Conservation (phyloP, 164 flowering plant species). For the Liquidambar formosana region DNA sequence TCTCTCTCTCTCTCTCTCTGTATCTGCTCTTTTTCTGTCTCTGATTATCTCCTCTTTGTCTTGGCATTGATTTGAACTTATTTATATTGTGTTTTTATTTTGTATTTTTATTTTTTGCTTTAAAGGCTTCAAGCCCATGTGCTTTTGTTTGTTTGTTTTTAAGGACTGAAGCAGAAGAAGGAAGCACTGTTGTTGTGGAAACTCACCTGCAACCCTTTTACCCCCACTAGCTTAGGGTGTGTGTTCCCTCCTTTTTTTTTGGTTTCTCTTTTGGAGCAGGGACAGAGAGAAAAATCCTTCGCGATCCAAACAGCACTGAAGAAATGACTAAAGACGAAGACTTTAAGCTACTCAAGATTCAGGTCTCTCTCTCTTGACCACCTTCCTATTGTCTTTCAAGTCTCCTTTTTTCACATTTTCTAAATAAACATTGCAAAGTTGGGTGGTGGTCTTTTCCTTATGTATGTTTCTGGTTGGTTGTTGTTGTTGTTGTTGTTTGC, state of each 20-base stretch:
- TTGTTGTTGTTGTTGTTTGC: constrained; percentile 9
- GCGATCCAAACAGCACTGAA: constrained; percentile 28
- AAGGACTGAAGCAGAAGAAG: not conserved
- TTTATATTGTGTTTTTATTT: not conserved
- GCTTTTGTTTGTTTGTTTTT: constrained; percentile 33
- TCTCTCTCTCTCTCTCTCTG: constrained; percentile 1
- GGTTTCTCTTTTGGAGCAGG: constrained; percentile 14
- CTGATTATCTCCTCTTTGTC: constrained; percentile 1
- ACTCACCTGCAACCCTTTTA: constrained; percentile 20
- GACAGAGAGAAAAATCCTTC: constrained; percentile 13
- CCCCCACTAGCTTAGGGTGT: constrained; percentile 8
- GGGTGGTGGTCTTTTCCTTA: constrained; percentile 19
- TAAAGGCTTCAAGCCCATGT: constrained; percentile 24
- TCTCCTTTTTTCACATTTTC: not conserved
- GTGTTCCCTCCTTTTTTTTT: not conserved
- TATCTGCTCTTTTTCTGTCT: not conserved
- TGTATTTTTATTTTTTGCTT: not conserved
- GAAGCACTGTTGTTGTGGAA: constrained; percentile 14
- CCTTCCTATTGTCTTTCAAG: not conserved
- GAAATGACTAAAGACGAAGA: constrained; percentile 77
- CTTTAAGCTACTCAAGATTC: constrained; percentile 85
- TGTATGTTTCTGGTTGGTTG: constrained; percentile 13
- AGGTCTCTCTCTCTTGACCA: constrained; percentile 38
- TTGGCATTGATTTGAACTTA: constrained; percentile 1
- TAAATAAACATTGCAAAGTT: constrained; percentile 5